Evolutionary conservation across 306 rosid species (phyloP).

Genomic region (Quercus glauca): DNA sequence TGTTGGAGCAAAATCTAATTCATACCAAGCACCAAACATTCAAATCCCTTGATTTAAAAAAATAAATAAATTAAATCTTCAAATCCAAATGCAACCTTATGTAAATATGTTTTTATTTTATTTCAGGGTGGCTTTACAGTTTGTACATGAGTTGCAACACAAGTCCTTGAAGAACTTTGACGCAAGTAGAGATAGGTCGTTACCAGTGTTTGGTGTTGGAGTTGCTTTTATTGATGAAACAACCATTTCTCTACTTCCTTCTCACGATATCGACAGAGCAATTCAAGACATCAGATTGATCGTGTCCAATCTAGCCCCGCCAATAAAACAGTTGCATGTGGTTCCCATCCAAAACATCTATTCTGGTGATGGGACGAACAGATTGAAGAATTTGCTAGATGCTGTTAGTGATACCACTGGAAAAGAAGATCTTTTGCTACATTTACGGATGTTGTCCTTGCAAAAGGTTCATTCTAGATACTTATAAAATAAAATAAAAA

Average conservation of each 20-base stretch:
- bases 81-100: too few species aligned
- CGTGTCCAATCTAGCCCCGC: conserved; percentile 58
- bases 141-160: conserved; percentile 80
- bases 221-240: conserved; percentile 79
- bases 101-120: too few species aligned
- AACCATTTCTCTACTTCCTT: conserved; percentile 40
- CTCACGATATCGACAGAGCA: conserved; percentile 37
- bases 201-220: conserved; percentile 87
- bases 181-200: conserved; percentile 81
- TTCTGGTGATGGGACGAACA: conserved; percentile 48
- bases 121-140: conserved; percentile 81
- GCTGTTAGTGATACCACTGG: conserved; percentile 70
- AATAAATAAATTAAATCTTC: too few species aligned
- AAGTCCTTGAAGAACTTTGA: conserved; percentile 81
- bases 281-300: conserved; percentile 42
- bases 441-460: conserved; percentile 67
- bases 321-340: conserved; percentile 60
- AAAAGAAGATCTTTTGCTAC: conserved; percentile 72
- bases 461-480: conserved; percentile 64
- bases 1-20: too few species aligned
- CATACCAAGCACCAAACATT: too few species aligned
- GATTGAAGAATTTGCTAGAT: conserved; percentile 38
- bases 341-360: conserved; percentile 64
- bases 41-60: too few species aligned
- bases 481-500: background rate